A percentile compares a stretch with the other conserved stretches of the same genome.
Conservation (phyloP, 371 early-diverging fungal species). For the Coemansia sp. region DNA sequence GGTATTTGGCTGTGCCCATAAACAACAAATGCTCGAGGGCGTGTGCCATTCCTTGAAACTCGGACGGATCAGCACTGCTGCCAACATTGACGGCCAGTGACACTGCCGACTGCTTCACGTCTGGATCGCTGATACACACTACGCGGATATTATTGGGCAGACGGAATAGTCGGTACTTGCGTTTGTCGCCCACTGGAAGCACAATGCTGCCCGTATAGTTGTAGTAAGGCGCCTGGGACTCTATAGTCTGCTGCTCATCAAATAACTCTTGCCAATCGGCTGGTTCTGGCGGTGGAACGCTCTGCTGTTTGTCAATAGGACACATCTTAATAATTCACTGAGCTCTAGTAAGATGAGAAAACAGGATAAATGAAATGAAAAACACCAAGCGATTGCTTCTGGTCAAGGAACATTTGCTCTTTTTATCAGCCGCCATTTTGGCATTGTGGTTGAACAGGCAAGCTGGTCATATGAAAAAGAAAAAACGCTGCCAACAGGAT, state of each 20-base stretch:
- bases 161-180: constrained; percentile 73
- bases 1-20: constrained; percentile 80
- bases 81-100: constrained; percentile 93
- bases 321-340: background rate
- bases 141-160: constrained; percentile 78
- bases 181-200: constrained; percentile 65
- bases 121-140: constrained; percentile 77
- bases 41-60: constrained; percentile 92
- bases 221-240: constrained; percentile 12
- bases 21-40: constrained; percentile 97
- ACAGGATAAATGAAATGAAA: too few species aligned
- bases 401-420: too few species aligned
- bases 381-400: too few species aligned
- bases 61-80: constrained; percentile 67
- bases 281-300: background rate
- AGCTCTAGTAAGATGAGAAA: background rate
- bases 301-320: background rate
- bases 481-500: too few species aligned
- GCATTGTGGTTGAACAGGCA: too few species aligned
- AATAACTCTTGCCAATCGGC: background rate
- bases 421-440: too few species aligned
- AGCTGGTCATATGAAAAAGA: too few species aligned
- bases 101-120: constrained; percentile 82
- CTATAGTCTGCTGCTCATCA: background rate
- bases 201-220: constrained; percentile 28